A percentile compares a stretch with the other conserved stretches of the same genome.
These are phyloP conservation scores for Wickerhamomyces sp. DNA, from an alignment of 1,139 yeast genomes.

Conservation along the genomic window DNA sequence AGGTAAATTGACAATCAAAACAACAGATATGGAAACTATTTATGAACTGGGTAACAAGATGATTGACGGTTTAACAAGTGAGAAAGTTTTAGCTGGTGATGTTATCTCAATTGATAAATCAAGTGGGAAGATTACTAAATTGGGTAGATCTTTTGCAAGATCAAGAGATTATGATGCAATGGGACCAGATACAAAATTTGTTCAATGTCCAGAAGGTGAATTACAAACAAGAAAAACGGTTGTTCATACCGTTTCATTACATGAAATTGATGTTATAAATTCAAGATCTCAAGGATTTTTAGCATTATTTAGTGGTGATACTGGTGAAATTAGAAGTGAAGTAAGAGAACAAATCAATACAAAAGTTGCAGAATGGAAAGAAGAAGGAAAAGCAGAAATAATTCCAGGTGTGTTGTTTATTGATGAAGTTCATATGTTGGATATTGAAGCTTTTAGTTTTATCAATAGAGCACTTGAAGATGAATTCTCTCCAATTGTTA, in stretches of 20 bases:
- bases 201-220: slow-evolving; percentile 98
- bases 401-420: slow-evolving; percentile 98
- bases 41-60: slow-evolving; percentile 95
- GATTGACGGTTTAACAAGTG: slow-evolving; percentile 94
- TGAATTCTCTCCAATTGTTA: slow-evolving; percentile 93
- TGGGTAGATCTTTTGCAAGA: slow-evolving; percentile 93
- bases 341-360: slow-evolving; percentile 96
- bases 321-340: slow-evolving; percentile 95
- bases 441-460: slow-evolving; percentile 93
- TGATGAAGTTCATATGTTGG: slow-evolving; percentile 98
- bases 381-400: slow-evolving; percentile 98
- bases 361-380: slow-evolving; percentile 98
- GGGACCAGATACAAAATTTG: slow-evolving; percentile 98
- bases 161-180: slow-evolving; percentile 98
- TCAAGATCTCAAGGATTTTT: slow-evolving; percentile 97
- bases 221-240: slow-evolving; percentile 92
- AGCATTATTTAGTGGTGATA: slow-evolving; percentile 94
- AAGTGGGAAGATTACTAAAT: slow-evolving; percentile 85
- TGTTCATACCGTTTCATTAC: slow-evolving; percentile 92
- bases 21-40: slow-evolving; percentile 98
- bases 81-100: slow-evolving; percentile 96
- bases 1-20: slow-evolving; percentile 94
- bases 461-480: slow-evolving; percentile 95
- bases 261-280: slow-evolving; percentile 97
- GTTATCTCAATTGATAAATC: slow-evolving; percentile 95